Evolutionary conservation across 441 rosid genomes (phyloP).

Genomic region (Gossypium schwendimanii): DNA sequence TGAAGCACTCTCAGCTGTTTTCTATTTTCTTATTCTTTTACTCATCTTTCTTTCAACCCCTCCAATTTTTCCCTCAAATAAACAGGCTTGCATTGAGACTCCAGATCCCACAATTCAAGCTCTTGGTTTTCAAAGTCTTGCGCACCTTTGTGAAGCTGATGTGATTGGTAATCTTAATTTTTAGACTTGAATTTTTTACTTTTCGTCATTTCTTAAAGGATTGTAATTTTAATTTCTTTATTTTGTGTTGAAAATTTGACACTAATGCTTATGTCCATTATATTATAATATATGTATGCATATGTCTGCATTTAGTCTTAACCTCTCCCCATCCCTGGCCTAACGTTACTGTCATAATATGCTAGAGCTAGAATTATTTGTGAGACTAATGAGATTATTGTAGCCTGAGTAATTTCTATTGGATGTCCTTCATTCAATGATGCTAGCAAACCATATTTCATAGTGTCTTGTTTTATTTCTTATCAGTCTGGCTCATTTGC

Average conservation of each 20-base stretch:
- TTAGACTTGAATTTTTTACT: constrained; percentile 3
- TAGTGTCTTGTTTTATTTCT: background rate
- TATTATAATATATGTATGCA: background rate
- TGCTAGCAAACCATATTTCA: background rate
- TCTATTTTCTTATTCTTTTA: constrained; percentile 15
- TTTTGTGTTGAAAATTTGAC: background rate
- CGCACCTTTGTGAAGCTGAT: constrained; percentile 94
- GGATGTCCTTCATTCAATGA: background rate
- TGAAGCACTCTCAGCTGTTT: constrained; percentile 24
- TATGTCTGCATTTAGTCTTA: background rate
- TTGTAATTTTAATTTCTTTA: background rate
- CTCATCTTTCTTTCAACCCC: background rate
- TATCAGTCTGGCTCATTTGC: background rate
- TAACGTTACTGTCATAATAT: background rate
- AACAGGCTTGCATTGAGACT: constrained; percentile 86
- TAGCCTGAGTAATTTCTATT: background rate
- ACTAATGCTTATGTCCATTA: background rate
- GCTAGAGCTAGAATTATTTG: background rate
- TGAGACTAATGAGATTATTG: background rate
- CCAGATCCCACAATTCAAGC: constrained; percentile 62
- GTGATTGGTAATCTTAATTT: constrained; percentile 57
- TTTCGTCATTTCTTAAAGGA: background rate
- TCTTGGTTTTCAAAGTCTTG: constrained; percentile 88
- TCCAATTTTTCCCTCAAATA: constrained; percentile 11
- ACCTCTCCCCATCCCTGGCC: background rate